Evolutionary conservation across 2,329 filamentous ascomycete genomes (phyloP).

Genomic region (Penicillium brevicompactum): DNA sequence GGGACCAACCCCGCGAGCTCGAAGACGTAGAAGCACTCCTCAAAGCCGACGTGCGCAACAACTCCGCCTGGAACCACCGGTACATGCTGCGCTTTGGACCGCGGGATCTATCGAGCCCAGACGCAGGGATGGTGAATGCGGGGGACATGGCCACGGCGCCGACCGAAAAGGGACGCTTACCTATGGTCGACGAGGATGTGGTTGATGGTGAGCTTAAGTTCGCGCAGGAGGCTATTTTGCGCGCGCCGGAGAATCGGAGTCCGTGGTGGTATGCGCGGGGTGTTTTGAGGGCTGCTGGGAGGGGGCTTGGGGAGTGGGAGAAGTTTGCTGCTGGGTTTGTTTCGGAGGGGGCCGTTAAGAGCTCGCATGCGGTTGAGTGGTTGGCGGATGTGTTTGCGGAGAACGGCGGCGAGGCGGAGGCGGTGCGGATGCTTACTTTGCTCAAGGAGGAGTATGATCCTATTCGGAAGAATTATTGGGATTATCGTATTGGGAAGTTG

Average conservation of each 20-base stretch:
- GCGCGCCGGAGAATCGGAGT: slow-evolving; percentile 90
- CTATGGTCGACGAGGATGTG: slow-evolving; percentile 60
- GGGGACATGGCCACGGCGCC: slow-evolving; percentile 14
- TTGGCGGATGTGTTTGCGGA: slow-evolving; percentile 49
- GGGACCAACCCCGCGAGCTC: slow-evolving; percentile 63
- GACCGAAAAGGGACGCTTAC: slow-evolving; percentile 33
- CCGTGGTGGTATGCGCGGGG: slow-evolving; percentile 91
- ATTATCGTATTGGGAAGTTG: slow-evolving; percentile 63
- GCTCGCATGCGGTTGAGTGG: slow-evolving; percentile 60
- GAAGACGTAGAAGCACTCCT: slow-evolving; percentile 72
- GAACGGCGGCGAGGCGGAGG: slow-evolving; percentile 55
- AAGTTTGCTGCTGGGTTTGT: slow-evolving; percentile 59
- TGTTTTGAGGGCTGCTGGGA: slow-evolving; percentile 67
- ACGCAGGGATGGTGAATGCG: slow-evolving; percentile 39
- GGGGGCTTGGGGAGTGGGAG: slow-evolving; percentile 53
- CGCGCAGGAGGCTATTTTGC: slow-evolving; percentile 69
- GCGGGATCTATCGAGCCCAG: slow-evolving; percentile 44
- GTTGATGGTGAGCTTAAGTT: slow-evolving; percentile 76
- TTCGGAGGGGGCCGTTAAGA: slow-evolving; percentile 52
- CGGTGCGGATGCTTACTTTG: slow-evolving; percentile 69
- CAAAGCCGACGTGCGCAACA: slow-evolving; percentile 83
- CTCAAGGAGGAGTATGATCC: slow-evolving; percentile 87
- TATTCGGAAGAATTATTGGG: slow-evolving; percentile 90
- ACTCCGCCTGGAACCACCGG: slow-evolving; percentile 95
- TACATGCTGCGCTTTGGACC: slow-evolving; percentile 88